A percentile compares a stretch with the other conserved stretches of the same genome.
Conservation (phyloP, 495 filamentous ascomycete species). For the Penicillium fimorum region DNA sequence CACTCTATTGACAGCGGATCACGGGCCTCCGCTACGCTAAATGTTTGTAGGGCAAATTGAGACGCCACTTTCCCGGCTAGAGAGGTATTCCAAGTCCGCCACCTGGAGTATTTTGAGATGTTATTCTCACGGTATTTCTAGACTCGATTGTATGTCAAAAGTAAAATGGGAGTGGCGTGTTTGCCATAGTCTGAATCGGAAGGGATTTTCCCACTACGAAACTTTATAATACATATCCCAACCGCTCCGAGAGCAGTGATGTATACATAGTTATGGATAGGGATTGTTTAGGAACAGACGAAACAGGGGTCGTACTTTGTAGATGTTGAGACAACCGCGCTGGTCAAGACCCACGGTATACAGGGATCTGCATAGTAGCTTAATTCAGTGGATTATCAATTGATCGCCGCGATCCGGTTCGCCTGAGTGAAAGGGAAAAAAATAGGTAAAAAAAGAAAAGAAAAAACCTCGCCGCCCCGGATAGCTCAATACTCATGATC, state of each 20-base stretch:
- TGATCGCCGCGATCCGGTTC: conserved; percentile 2
- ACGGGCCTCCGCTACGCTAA: conserved; percentile 1
- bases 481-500: background rate
- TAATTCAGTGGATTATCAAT: conserved; percentile 8
- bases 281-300: background rate
- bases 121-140: background rate
- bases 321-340: background rate
- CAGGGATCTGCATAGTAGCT: conserved; percentile 11
- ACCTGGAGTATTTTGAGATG: background rate
- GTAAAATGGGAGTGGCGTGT: conserved; percentile 11
- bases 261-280: background rate
- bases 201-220: conserved; percentile 5
- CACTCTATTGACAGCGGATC: background rate
- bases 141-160: background rate
- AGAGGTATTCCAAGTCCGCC: background rate
- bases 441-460: background rate
- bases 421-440: background rate
- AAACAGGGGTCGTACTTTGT: background rate
- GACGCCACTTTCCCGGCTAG: background rate
- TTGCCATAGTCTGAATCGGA: conserved; percentile 14
- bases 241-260: background rate
- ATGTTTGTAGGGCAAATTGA: background rate
- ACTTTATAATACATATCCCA: conserved; percentile 1
- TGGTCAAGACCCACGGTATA: conserved; percentile 5
- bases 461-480: background rate